Percentiles rank a stretch among this genome's conserved stretches.
phyloP scores from a whole-genome alignment of 73 alveolate genomes.

The Stentor coeruleus region DNA sequence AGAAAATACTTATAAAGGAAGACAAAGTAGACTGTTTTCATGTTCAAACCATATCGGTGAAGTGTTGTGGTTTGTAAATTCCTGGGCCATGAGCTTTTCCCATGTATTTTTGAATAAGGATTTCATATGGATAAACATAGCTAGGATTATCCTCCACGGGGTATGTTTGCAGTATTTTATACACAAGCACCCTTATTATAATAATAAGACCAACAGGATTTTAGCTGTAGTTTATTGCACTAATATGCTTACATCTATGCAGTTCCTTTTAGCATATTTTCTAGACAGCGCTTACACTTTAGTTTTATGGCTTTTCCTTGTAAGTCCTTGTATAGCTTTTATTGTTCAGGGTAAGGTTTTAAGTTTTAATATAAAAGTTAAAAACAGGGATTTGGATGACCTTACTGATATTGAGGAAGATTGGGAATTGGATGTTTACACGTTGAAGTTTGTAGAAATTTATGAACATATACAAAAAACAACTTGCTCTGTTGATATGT shows the following conservation, averaged over 20 bases:
- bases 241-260: too few relatives aligned
- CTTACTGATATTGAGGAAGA: not conserved
- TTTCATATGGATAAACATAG: not conserved
- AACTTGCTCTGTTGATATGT: not conserved
- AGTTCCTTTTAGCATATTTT: not conserved
- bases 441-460: not conserved
- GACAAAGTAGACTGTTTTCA: not conserved
- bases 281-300: not conserved
- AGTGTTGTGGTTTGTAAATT: not conserved
- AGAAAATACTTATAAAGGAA: not conserved
- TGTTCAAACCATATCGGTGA: conserved; percentile 2
- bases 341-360: not conserved
- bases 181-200: not conserved
- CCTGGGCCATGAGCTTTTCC: not conserved
- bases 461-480: not conserved
- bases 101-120: not conserved
- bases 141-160: not conserved
- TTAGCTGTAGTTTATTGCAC: not conserved
- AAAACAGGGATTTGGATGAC: too few relatives aligned
- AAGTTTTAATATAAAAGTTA: not conserved
- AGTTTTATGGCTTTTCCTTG: not conserved
- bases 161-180: not conserved
- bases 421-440: not conserved
- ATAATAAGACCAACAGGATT: not conserved
- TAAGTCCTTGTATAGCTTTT: not conserved